Evolutionary conservation across 179 eudicot species (phyloP).

Genomic region (Vitellaria paradoxa): DNA sequence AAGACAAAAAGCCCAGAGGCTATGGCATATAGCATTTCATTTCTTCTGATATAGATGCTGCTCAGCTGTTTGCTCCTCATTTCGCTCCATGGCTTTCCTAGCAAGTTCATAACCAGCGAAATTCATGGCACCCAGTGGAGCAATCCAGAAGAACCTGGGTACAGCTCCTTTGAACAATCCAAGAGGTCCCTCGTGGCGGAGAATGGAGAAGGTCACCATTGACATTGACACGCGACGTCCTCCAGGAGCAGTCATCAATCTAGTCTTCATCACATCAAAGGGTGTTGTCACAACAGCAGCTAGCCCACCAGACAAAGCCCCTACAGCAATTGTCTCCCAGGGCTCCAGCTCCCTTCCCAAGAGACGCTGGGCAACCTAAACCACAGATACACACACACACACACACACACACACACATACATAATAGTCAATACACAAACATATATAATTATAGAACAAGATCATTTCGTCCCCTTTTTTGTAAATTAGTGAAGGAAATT

Average conservation of each 20-base stretch:
- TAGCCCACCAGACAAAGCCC: slow-evolving; percentile 91
- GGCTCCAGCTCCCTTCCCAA: slow-evolving; percentile 80
- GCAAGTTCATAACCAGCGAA: slow-evolving; percentile 96
- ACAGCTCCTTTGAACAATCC: slow-evolving; percentile 93
- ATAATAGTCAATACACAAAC: neutral
- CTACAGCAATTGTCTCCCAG: slow-evolving; percentile 91
- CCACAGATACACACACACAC: neutral
- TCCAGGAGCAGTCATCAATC: slow-evolving; percentile 89
- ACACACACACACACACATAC: neutral
- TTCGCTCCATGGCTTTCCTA: slow-evolving; percentile 77
- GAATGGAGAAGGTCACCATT: slow-evolving; percentile 61
- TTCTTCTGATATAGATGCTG: slow-evolving; percentile 20
- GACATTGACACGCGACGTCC: slow-evolving; percentile 58
- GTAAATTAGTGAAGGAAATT: neutral
- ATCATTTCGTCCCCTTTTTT: neutral
- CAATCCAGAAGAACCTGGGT: slow-evolving; percentile 96
- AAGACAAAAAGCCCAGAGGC: neutral
- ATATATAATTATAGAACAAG: no score
- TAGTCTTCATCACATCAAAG: slow-evolving; percentile 84
- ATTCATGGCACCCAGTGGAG: slow-evolving; percentile 97
- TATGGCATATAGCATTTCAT: slow-evolving; percentile 2
- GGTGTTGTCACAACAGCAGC: slow-evolving; percentile 90
- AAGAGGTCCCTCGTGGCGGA: slow-evolving; percentile 78
- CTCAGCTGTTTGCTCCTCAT: slow-evolving; percentile 42
- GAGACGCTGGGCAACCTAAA: slow-evolving; percentile 67